Evolutionary conservation across 495 filamentous ascomycete species (phyloP).

Genomic region (Oidiodendron maius): DNA sequence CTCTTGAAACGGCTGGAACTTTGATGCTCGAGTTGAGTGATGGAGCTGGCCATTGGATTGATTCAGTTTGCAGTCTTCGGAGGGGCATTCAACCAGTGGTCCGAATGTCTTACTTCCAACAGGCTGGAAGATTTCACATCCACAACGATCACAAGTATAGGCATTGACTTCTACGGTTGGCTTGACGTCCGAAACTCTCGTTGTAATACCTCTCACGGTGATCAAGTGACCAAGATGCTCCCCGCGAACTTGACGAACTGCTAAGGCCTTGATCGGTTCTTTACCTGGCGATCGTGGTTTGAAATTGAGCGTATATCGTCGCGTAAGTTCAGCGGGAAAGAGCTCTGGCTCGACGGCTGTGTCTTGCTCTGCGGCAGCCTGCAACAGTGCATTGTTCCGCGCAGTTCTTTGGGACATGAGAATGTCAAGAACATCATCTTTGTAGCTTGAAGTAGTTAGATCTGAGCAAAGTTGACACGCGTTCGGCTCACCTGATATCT

Average conservation of each 20-base stretch:
- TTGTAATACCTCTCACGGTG: constrained; percentile 90
- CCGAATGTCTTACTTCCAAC: constrained; percentile 85
- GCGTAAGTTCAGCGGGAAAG: constrained; percentile 87
- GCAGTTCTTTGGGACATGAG: constrained; percentile 87
- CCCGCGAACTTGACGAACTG: constrained; percentile 85
- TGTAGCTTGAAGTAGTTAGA: constrained; percentile 54
- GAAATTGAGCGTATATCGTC: constrained; percentile 92
- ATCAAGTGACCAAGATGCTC: constrained; percentile 91
- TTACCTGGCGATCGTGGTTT: constrained; percentile 75
- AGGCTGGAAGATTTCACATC: constrained; percentile 96
- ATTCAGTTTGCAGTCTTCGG: constrained; percentile 81
- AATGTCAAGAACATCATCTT: constrained; percentile 94
- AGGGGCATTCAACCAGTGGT: constrained; percentile 79
- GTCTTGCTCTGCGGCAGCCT: constrained; percentile 63
- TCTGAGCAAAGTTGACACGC: not conserved
- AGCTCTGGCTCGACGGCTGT: constrained; percentile 50
- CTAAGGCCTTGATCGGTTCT: constrained; percentile 75
- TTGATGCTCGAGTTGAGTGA: constrained; percentile 88
- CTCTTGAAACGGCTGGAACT: constrained; percentile 96
- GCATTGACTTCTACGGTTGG: constrained; percentile 95
- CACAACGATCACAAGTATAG: constrained; percentile 94
- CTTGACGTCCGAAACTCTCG: constrained; percentile 95
- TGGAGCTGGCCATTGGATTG: constrained; percentile 90
- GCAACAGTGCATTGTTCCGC: constrained; percentile 69
- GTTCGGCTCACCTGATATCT: constrained; percentile 61